A percentile compares a stretch with the other conserved stretches of the same genome.
Conservation (phyloP, 768 basidiomycete species). For the Strobilomyces dryophilus region DNA sequence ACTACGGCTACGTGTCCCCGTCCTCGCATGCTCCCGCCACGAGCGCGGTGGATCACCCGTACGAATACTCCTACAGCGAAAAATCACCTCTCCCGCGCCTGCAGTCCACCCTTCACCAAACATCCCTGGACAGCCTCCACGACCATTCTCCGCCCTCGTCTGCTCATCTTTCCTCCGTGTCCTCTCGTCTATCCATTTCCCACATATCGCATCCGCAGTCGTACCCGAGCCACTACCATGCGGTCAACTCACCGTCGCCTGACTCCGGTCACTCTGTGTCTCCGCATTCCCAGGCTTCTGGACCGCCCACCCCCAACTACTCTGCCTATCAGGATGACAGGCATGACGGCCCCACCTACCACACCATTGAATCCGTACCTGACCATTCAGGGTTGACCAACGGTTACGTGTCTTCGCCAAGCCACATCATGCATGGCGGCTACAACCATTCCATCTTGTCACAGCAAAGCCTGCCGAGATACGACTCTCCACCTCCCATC, state of each 20-base stretch:
- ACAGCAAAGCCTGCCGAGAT: conserved; percentile 31
- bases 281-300: conserved; percentile 31
- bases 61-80: conserved; percentile 30
- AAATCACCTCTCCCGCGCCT: conserved; percentile 29
- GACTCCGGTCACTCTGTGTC: conserved; percentile 48
- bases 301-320: conserved; percentile 36
- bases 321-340: conserved; percentile 44
- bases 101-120: conserved; percentile 29
- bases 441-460: conserved; percentile 20
- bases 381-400: conserved; percentile 29
- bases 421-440: conserved; percentile 24
- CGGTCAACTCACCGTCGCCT: conserved; percentile 43
- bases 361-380: conserved; percentile 29
- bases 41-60: conserved; percentile 24
- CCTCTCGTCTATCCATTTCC: conserved; percentile 57
- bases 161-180: conserved; percentile 32
- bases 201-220: conserved; percentile 55
- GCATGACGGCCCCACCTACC: conserved; percentile 37
- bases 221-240: conserved; percentile 36
- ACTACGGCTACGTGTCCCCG: conserved; percentile 28
- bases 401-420: conserved; percentile 31
- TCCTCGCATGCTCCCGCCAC: conserved; percentile 23
- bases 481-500: conserved; percentile 51
- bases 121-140: conserved; percentile 25
- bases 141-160: conserved; percentile 30